Conservation (phyloP, 2,329 filamentous ascomycete species). For the Claviceps arundinis region DNA sequence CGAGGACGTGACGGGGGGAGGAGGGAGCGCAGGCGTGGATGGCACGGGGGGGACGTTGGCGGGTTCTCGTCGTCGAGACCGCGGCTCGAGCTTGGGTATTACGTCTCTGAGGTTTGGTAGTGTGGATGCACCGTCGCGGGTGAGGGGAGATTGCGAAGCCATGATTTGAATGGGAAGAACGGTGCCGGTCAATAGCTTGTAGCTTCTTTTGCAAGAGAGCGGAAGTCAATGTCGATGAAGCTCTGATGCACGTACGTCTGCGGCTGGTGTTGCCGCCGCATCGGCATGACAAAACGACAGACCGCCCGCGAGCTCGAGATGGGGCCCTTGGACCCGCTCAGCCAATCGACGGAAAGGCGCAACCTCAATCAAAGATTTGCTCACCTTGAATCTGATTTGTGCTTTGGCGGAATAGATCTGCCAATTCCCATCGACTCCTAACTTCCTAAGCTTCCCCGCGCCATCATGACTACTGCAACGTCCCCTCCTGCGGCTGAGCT, state of each 20-base stretch:
- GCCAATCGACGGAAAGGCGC: background rate
- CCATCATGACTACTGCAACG: slow-evolving; percentile 30
- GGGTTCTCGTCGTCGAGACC: slow-evolving; percentile 37
- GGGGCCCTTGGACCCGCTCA: background rate
- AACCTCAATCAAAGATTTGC: background rate
- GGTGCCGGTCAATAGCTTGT: background rate
- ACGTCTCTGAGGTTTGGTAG: slow-evolving; percentile 32
- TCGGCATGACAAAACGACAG: background rate
- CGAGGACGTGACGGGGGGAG: slow-evolving; percentile 47
- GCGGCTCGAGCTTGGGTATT: slow-evolving; percentile 55
- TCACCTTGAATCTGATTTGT: background rate
- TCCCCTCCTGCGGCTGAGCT: slow-evolving; percentile 38
- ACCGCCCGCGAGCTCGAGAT: background rate
- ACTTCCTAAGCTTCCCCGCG: background rate
- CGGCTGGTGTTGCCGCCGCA: background rate
- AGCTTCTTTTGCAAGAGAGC: background rate
- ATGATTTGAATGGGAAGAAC: slow-evolving; percentile 8
- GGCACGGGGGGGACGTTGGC: slow-evolving; percentile 53
- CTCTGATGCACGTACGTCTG: background rate
- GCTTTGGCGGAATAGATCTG: background rate
- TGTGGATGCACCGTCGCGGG: slow-evolving; percentile 8
- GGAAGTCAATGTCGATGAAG: background rate
- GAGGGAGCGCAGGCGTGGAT: slow-evolving; percentile 58
- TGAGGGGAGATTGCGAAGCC: slow-evolving; percentile 10
- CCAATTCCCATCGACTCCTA: background rate